Percentiles rank a stretch among this genome's conserved stretches.
Evolutionary conservation across 352 stramenopile species (phyloP).

Genomic region (Globisporangium canariense): DNA sequence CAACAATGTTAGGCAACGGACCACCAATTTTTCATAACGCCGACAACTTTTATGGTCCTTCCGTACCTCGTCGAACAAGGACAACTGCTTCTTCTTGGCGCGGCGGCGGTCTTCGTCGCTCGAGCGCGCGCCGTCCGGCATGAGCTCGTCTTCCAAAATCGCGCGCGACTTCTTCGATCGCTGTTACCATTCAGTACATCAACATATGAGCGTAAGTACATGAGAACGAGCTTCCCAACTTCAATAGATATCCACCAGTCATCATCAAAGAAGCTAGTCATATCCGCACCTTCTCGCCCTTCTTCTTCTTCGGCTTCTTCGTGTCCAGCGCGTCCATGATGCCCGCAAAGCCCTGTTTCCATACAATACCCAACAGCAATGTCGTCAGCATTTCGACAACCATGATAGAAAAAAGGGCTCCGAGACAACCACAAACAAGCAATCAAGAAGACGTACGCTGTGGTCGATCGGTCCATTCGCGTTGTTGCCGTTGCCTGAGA

Average conservation of each 20-base stretch:
- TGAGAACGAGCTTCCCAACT: background rate
- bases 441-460: conserved; percentile 29
- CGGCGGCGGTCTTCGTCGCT: conserved; percentile 67
- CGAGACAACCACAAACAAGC: background rate
- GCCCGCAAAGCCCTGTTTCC: conserved; percentile 57
- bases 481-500: conserved; percentile 51
- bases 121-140: conserved; percentile 68
- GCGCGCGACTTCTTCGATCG: conserved; percentile 47
- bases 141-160: conserved; percentile 71
- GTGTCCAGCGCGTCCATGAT: conserved; percentile 77
- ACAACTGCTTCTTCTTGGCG: conserved; percentile 44
- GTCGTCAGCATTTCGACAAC: background rate
- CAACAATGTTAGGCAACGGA: background rate
- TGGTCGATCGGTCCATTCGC: conserved; percentile 21
- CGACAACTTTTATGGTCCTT: too few species aligned
- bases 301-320: conserved; percentile 70
- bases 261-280: background rate
- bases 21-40: background rate
- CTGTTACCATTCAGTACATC: conserved; percentile 13
- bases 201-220: background rate
- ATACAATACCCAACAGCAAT: conserved; percentile 11
- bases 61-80: conserved; percentile 34
- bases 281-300: conserved; percentile 43
- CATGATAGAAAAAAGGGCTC: background rate
- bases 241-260: background rate